Evolutionary conservation across 2,329 filamentous ascomycete species (phyloP), one percentile per base, ranked within the genome.

Genomic region (Cercospora sesami): DNA sequence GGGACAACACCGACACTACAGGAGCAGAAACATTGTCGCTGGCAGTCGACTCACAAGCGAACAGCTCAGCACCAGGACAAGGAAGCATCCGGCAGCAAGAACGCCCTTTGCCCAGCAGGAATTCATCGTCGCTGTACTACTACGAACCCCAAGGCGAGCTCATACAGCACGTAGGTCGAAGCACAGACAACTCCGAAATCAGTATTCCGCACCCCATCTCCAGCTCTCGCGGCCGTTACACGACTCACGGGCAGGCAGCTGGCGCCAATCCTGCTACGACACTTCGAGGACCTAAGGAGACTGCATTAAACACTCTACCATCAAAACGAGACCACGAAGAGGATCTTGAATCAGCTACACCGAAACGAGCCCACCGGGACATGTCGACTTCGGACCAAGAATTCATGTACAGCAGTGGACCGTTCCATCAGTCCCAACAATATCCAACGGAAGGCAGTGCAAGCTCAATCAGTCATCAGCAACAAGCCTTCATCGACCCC

Each of bases 131-230:
- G 5, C 64, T 71, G 10, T 72, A 74, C 31, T 76, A 79, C 63
- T 82, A 81, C 77, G 81, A 83, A 67, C 81, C 80, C 4, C 81
- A 82, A 72, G 82, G 81, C 53, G 81, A 83, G 72, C 76, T 83
- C n/a, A 70, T 79, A 16, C 78, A 79, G 61, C 79, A 80, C 28
- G 76, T 75, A 63, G 71, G 74, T 36, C 77, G 78, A 66, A 70
- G 67, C n/a, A 61, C 68, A 31, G 14, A 31, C 28, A 3, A 33
- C 2, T 4, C 26, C 16, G 18, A 33, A 58, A 5, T 33, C 55
- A 33, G 12, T 8, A 53, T 53, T 4, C 18, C 48, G 16, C 48
- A 28, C 26, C 3, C 53, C 14, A 30, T 57, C 3, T 18, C 14
- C 28, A 31, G 6, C 14, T 31, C 6, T 4, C 28, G 28, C 23